Conservation (phyloP, 768 basidiomycete genomes). For the Suillus discolor region DNA sequence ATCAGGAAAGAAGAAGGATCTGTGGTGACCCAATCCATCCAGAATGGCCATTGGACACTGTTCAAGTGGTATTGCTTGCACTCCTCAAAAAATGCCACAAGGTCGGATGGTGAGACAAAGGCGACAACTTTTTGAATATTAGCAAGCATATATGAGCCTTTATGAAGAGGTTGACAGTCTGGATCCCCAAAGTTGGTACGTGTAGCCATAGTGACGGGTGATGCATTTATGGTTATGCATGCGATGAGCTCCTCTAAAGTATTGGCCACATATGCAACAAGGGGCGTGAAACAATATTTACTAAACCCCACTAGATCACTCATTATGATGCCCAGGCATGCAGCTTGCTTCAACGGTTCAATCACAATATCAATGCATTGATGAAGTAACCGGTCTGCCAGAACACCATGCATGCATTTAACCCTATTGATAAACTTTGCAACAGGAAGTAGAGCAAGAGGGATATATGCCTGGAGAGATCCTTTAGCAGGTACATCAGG, state of each 20-base stretch:
- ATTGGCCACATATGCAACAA: slow-evolving; percentile 31
- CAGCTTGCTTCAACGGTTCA: slow-evolving; percentile 20
- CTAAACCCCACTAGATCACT: slow-evolving; percentile 22
- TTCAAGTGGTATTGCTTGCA: slow-evolving; percentile 10
- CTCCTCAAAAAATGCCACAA: slow-evolving; percentile 8
- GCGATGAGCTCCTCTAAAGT: slow-evolving; percentile 11
- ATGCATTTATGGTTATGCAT: slow-evolving; percentile 25
- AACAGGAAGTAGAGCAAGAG: slow-evolving; percentile 23
- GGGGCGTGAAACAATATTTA: slow-evolving; percentile 19
- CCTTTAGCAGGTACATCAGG: slow-evolving; percentile 17
- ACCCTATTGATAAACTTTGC: slow-evolving; percentile 19
- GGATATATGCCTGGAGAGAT: slow-evolving; percentile 19
- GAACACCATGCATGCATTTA: slow-evolving; percentile 10
- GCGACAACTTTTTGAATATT: slow-evolving; percentile 13
- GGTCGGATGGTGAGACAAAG: background rate
- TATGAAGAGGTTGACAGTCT: slow-evolving; percentile 28
- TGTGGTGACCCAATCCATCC: slow-evolving; percentile 37
- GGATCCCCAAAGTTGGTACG: slow-evolving; percentile 33
- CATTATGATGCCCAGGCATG: slow-evolving; percentile 22
- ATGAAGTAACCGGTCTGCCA: slow-evolving; percentile 23
- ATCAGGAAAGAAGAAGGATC: slow-evolving; percentile 38
- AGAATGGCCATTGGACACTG: slow-evolving; percentile 30
- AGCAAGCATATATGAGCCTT: slow-evolving; percentile 23
- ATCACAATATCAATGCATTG: slow-evolving; percentile 20
- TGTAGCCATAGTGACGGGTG: slow-evolving; percentile 32